phyloP scores from a whole-genome alignment of 225 moss, liverwort and hornwort genomes.

The Takakia lepidozioides region DNA sequence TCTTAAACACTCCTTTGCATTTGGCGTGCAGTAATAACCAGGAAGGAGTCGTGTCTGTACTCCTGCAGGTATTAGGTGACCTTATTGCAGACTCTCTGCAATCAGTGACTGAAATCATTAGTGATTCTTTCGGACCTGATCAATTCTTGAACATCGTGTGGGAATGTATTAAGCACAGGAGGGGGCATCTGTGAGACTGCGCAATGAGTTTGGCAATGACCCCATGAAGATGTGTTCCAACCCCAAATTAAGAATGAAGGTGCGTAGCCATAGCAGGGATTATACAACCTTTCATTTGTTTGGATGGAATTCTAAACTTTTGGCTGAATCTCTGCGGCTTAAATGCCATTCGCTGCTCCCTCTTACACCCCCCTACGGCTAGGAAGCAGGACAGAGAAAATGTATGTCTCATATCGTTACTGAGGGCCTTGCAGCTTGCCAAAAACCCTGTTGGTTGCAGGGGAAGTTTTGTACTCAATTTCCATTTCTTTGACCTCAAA shows the following conservation, averaged over 20 bases:
- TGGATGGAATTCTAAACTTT: too few relatives aligned
- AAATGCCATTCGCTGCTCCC: too few relatives aligned
- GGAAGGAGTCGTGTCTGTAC: conserved; percentile 26
- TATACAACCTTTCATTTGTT: too few relatives aligned
- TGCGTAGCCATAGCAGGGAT: conserved; percentile 1
- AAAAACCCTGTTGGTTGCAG: too few relatives aligned
- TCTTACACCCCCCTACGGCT: too few relatives aligned
- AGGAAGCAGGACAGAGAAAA: too few relatives aligned
- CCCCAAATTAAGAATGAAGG: conserved; percentile 45
- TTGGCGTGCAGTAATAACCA: conserved; percentile 67
- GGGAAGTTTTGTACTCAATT: too few relatives aligned
- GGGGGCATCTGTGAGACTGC: conserved; percentile 38
- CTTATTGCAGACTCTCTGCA: neutral
- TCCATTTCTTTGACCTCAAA: too few relatives aligned
- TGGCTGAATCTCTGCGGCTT: too few relatives aligned
- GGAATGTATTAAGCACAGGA: conserved; percentile 45
- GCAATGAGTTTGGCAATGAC: conserved; percentile 77
- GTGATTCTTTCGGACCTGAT: conserved; percentile 9
- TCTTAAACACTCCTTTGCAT: conserved; percentile 72
- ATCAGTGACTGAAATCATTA: neutral
- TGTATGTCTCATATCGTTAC: too few relatives aligned
- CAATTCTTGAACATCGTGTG: neutral
- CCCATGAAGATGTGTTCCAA: conserved; percentile 52
- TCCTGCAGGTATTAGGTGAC: conserved; percentile 60
- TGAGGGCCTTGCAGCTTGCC: too few relatives aligned